These are phyloP conservation scores for Blastobotrys aristatus DNA, from an alignment of 1,139 yeast genomes.

Conservation along the genomic window DNA sequence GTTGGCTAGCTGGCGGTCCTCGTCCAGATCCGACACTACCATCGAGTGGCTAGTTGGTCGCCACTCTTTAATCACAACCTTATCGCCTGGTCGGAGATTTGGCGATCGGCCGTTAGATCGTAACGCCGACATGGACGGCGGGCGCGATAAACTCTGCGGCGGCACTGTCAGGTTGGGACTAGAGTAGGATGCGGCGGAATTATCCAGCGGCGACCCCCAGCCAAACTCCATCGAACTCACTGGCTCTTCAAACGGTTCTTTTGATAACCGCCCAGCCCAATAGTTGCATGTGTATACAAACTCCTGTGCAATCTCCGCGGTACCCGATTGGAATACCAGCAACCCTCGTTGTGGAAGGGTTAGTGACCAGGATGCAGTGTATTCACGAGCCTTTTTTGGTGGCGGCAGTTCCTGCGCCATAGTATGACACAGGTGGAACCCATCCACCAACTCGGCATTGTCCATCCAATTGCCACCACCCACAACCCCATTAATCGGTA, in stretches of 20 bases:
- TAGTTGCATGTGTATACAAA: slow-evolving; percentile 77
- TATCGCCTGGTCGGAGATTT: slow-evolving; percentile 26
- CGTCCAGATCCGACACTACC: slow-evolving; percentile 31
- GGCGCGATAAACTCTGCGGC: neutral
- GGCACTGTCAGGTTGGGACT: neutral
- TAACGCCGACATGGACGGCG: slow-evolving; percentile 7
- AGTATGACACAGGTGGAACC: slow-evolving; percentile 32
- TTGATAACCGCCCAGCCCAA: slow-evolving; percentile 84
- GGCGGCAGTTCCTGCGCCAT: slow-evolving; percentile 34
- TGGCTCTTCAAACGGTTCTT: slow-evolving; percentile 60
- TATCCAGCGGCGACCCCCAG: slow-evolving; percentile 45
- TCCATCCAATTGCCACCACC: slow-evolving; percentile 70
- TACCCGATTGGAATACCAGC: slow-evolving; percentile 47
- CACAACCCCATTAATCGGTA: slow-evolving; percentile 51
- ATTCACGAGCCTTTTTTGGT: slow-evolving; percentile 27
- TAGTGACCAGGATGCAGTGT: slow-evolving; percentile 31
- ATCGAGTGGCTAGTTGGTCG: slow-evolving; percentile 31
- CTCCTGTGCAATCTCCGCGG: slow-evolving; percentile 64
- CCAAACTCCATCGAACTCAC: slow-evolving; percentile 79
- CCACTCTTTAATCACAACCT: slow-evolving; percentile 31
- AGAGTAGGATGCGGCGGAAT: neutral
- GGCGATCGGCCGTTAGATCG: slow-evolving; percentile 1
- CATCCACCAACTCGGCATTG: slow-evolving; percentile 32
- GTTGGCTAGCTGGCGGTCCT: slow-evolving; percentile 28
- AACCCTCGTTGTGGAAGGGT: slow-evolving; percentile 35